phyloP scores from a whole-genome alignment of 2,329 filamentous ascomycete species.

The Aspergillus sp. region DNA sequence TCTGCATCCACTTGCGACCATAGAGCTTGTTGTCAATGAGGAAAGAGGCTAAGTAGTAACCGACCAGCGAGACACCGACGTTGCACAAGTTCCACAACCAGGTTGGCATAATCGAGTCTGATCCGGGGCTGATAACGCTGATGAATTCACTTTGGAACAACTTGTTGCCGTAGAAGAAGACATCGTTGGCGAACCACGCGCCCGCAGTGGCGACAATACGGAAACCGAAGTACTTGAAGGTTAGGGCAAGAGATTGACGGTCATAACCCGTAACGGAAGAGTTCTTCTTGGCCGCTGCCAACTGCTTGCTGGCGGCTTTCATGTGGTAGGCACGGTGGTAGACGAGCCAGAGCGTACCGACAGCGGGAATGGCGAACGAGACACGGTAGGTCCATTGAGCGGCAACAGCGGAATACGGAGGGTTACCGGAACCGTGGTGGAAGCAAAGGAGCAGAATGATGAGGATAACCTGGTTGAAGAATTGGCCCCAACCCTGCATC shows the following conservation, averaged over 20 bases:
- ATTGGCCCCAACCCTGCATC: constrained; percentile 98
- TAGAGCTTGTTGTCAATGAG: constrained; percentile 95
- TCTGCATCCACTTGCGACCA: constrained; percentile 93
- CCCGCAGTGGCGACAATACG: constrained; percentile 81
- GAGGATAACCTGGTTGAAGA: constrained; percentile 84
- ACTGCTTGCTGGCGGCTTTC: constrained; percentile 76
- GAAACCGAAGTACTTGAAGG: constrained; percentile 75
- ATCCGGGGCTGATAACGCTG: constrained; percentile 63
- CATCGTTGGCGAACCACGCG: constrained; percentile 91
- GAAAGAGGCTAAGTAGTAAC: constrained; percentile 85
- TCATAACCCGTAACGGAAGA: constrained; percentile 87
- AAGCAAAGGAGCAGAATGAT: constrained; percentile 83
- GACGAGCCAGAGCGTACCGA: constrained; percentile 87
- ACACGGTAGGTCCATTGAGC: constrained; percentile 88
- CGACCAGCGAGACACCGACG: constrained; percentile 73
- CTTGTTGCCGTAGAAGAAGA: constrained; percentile 99
- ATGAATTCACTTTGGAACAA: constrained; percentile 93
- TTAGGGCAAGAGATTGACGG: constrained; percentile 69
- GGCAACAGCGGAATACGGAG: constrained; percentile 69
- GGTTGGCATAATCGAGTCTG: constrained; percentile 68
- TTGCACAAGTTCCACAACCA: constrained; percentile 95
- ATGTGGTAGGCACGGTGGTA: constrained; percentile 97
- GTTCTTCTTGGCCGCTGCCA: constrained; percentile 78
- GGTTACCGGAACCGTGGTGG: constrained; percentile 68
- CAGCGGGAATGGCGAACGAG: constrained; percentile 83